Percentiles rank a stretch among this genome's conserved stretches.
phyloP scores from a whole-genome alignment of 805 yeast species.

The Sugiyamaella lignohabitans region DNA sequence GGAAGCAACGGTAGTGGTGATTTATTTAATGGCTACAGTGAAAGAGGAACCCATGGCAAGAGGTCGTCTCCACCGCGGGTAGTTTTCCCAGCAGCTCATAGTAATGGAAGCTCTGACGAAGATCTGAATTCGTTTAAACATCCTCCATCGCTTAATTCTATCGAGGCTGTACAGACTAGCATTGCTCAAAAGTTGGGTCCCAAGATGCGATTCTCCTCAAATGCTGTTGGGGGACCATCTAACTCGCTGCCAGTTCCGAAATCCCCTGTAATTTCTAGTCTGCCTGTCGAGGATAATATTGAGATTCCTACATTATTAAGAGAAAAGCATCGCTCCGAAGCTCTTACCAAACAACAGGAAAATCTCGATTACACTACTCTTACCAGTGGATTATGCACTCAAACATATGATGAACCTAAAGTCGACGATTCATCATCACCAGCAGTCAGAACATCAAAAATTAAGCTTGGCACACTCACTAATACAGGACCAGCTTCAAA shows the following conservation, averaged over 20 bases:
- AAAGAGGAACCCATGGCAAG: conserved; percentile 2
- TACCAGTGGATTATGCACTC: not conserved
- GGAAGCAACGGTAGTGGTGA: too few species aligned
- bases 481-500: not conserved
- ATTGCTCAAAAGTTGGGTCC: conserved; percentile 8
- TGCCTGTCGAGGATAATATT: conserved; percentile 10
- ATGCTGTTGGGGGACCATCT: not conserved
- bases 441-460: not conserved
- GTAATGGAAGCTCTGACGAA: not conserved
- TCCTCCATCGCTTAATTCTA: conserved; percentile 10
- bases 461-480: not conserved
- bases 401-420: not conserved
- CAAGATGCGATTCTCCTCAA: not conserved
- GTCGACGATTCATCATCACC: conserved; percentile 1
- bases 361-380: too few species aligned
- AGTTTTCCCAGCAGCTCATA: conserved; percentile 14
- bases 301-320: conserved; percentile 7
- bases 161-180: conserved; percentile 11
- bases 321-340: conserved; percentile 2
- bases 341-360: not conserved
- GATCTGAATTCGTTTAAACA: not conserved
- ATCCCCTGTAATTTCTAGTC: conserved; percentile 13
- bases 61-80: conserved; percentile 10
- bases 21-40: conserved; percentile 8
- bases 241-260: conserved; percentile 13